phyloP scores from a whole-genome alignment of 176 grass and related monocot species.

The Zoysia pacifica region DNA sequence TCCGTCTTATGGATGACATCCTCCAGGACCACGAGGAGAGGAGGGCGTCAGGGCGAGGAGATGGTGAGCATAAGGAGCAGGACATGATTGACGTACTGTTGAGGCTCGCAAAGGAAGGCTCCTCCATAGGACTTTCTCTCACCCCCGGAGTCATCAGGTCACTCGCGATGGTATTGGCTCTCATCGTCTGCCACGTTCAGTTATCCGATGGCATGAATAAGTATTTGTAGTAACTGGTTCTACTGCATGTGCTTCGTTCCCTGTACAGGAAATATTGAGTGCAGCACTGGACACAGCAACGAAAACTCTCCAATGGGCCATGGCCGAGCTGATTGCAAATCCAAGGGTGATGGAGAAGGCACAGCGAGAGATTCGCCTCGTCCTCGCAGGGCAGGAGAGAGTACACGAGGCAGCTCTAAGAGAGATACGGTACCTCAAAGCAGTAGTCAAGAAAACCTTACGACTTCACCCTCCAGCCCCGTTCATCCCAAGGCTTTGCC shows the following conservation, averaged over 20 bases:
- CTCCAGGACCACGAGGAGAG: constrained; percentile 21
- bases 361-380: constrained; percentile 2
- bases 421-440: constrained; percentile 3
- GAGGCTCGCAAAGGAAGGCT: neutral
- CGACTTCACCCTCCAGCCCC: constrained; percentile 36
- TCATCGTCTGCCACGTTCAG: neutral
- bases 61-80: neutral
- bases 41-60: neutral
- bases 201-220: too few species aligned
- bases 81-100: constrained; percentile 31
- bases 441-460: constrained; percentile 31
- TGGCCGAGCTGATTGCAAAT: constrained; percentile 41
- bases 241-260: too few species aligned
- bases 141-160: constrained; percentile 31
- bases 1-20: neutral
- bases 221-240: too few species aligned
- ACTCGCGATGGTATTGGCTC: neutral
- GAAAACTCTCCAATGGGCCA: constrained; percentile 23
- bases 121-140: neutral
- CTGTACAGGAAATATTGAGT: constrained; percentile 26
- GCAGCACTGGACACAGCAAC: constrained; percentile 28
- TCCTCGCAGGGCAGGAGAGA: neutral
- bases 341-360: constrained; percentile 22
- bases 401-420: constrained; percentile 10
- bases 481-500: constrained; percentile 10